Evolutionary conservation across 2,329 filamentous ascomycete genomes (phyloP), one percentile per base, ranked within the genome.

Genomic region (Akanthomyces uredinophilus): DNA sequence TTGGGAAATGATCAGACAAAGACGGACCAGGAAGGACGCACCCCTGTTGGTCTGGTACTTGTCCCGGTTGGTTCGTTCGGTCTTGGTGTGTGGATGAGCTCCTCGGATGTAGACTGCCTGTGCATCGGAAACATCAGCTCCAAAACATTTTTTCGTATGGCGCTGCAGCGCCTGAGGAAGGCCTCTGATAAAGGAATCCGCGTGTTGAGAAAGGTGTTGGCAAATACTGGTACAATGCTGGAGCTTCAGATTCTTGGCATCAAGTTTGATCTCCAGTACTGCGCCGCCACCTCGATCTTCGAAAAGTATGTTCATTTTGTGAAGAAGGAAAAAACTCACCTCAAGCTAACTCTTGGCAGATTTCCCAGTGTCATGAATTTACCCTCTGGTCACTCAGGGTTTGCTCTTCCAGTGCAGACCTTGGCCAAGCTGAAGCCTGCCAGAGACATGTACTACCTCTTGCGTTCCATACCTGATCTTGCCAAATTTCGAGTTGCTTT

Each of bases 251-350:
- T 88, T n/a, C 70, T 74, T 4, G 81, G 78, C 11, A 75, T 89
- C 66, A 84, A 79, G 64, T 78, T 88, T 67, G 85, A 89, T 68
- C 73, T 91, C 54, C 87, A 89, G 64, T 90, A 90, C 69, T 89
- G 86, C 65, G 79, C 84, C 6, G 83, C 87, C 1, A 74, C 79
- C 3, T 74, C 75, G 35, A 74, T 89, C 49, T 78, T 83, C 3
- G 79, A 86, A 69, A 78, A 76, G 75, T 76, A 66, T 65, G 66
- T 50, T 56, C 4, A 7, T 3, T 29, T 20, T 44, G 5, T 14
- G 10, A 16, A 53, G 14, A 50, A 10, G 63, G 27, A 63, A 50
- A 10, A 4, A 4, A 5, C n/a, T 20, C 13, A 35, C 8, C 4
- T 22, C 35, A 18, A n/a, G 32, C 57, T 47, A 35, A 14, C 60